Base-by-base conservation (phyloP, 768 basidiomycete species). In the Mycena crocata region DNA sequence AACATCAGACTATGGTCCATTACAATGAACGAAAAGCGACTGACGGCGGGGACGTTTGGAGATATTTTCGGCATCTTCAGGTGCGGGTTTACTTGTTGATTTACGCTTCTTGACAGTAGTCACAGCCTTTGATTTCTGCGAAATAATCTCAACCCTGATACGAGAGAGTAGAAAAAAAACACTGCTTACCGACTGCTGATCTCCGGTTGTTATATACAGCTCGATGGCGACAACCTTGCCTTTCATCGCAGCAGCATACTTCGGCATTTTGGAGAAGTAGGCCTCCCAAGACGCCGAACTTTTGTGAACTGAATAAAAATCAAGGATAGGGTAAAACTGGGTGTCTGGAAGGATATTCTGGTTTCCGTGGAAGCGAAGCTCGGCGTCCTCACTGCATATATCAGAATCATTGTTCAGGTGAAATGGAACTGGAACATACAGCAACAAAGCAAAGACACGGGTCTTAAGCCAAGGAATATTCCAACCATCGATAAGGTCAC, bases 231-330 rank as follows among this genome's bases (percentile, higher is more conserved):
- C 8, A 2, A 58, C 57, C 2, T n/a, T 23, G 19, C 57, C 57
- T 19, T 58, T 58, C 57, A 58, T 58, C 5, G 57, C 44, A 24
- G 57, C 57, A 5, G 57, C 57, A 58, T 58, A 45, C 28, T 58
- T 58, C 9, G 45, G 57, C 34, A 58, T 23, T 34, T 58, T 58
- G 17, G 45, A 35, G 28, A 58, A 58, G 46, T 58, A 58, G 7
- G 57, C 45, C 0, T 58, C 57, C 4, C 48, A 45, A 4, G 31
- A 21, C 0, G 45, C 57, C 32, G 32, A 32, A n/a, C 8, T 48
- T 19, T 58, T 58, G 17, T 58, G 57, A 1, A 45, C 57, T 58
- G 46, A 45, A 30, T 58, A 48, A 26, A 49, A 58, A n/a, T 58
- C 57, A 5, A 58, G 34, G 12, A 58, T 45, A 28, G 57, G 23